These are phyloP conservation scores for Fragosphaeria purpurea DNA, from an alignment of 2,329 filamentous ascomycete species.

Conservation along the genomic window DNA sequence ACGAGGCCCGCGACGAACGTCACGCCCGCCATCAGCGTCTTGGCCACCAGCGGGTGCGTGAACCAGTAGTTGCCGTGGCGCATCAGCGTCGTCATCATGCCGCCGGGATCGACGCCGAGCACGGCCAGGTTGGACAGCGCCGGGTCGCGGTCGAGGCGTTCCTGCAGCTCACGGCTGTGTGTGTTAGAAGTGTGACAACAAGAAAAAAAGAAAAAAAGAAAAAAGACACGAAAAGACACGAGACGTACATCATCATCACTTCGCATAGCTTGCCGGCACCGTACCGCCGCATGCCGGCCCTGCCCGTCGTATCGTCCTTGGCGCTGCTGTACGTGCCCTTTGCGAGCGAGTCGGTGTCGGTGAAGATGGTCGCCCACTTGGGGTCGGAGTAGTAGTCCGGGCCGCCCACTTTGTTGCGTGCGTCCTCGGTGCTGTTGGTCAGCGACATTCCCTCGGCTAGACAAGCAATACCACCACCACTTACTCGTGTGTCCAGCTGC, in stretches of 20 bases:
- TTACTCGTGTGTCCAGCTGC: slow-evolving; percentile 24
- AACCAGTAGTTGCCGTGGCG: slow-evolving; percentile 14
- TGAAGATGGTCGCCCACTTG: slow-evolving; percentile 18
- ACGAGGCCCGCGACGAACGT: slow-evolving; percentile 11
- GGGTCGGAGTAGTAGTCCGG: slow-evolving; percentile 12
- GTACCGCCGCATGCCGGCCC: slow-evolving; percentile 21
- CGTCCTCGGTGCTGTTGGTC: slow-evolving; percentile 4
- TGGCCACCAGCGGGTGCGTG: slow-evolving; percentile 6
- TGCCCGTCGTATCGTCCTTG: slow-evolving; percentile 14
- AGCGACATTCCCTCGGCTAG: neutral
- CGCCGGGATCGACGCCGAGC: slow-evolving; percentile 25
- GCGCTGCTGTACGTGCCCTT: slow-evolving; percentile 17
- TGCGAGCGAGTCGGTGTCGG: slow-evolving; percentile 16
- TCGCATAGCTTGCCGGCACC: slow-evolving; percentile 23
- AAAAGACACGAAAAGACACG: too few species aligned
- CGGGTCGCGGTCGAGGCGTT: slow-evolving; percentile 19
- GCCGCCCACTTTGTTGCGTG: slow-evolving; percentile 9
- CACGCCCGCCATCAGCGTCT: slow-evolving; percentile 10
- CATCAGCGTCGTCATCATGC: slow-evolving; percentile 18
- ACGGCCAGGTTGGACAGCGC: slow-evolving; percentile 19
- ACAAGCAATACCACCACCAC: neutral
- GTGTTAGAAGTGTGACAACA: neutral
- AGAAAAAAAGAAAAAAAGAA: too few species aligned
- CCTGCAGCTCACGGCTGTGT: slow-evolving; percentile 17
- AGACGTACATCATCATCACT: slow-evolving; percentile 22